phyloP scores from a whole-genome alignment of 2,329 filamentous ascomycete genomes.

The Dothistroma septosporum region DNA sequence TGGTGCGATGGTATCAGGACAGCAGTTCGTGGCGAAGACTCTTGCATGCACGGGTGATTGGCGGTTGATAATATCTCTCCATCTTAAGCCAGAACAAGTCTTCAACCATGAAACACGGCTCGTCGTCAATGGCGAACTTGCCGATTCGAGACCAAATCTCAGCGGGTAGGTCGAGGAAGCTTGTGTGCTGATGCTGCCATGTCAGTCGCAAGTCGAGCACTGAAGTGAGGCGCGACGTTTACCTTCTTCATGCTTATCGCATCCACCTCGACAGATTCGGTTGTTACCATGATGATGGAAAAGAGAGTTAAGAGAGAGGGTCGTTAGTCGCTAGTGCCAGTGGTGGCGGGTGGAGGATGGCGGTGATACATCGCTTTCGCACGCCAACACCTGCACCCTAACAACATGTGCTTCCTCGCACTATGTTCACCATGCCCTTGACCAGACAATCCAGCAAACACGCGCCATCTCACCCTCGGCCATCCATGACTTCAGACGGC shows the following conservation, averaged over 20 bases:
- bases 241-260: not conserved
- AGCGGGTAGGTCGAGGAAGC: not conserved
- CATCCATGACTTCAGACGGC: not conserved
- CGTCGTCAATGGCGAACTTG: conserved; percentile 1
- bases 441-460: no score
- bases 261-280: no score
- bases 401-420: no score
- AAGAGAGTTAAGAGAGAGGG: no score
- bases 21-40: not conserved
- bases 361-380: no score
- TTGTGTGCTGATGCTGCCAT: not conserved
- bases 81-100: no score
- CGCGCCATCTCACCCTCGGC: no score
- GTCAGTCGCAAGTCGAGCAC: not conserved
- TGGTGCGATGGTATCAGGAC: not conserved
- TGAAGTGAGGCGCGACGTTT: not conserved
- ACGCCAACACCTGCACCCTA: no score
- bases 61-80: not conserved
- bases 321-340: no score
- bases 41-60: not conserved
- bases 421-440: no score
- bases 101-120: not conserved
- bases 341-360: no score
- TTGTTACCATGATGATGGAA: no score
- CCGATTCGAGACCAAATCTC: conserved; percentile 5